A percentile compares a stretch with the other conserved stretches of the same genome.
Evolutionary conservation across 2,329 filamentous ascomycete species (phyloP).

Genomic region (Sclerotinia sclerotiorum): DNA sequence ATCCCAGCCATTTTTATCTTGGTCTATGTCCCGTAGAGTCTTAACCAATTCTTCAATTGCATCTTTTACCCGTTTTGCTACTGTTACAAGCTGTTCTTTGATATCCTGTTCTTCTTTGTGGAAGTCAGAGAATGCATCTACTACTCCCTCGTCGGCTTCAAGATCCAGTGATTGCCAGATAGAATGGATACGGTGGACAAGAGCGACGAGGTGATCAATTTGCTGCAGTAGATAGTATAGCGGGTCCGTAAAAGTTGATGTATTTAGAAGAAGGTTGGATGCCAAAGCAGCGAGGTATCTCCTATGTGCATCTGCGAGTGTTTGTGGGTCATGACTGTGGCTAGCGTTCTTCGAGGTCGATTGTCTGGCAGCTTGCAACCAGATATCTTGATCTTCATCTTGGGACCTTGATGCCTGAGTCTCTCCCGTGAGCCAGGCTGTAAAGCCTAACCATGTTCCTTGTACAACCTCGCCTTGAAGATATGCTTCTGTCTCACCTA

Average conservation of each 20-base stretch:
- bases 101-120: slow-evolving; percentile 71
- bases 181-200: slow-evolving; percentile 71
- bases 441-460: slow-evolving; percentile 77
- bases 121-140: slow-evolving; percentile 72
- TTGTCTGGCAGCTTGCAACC: slow-evolving; percentile 41
- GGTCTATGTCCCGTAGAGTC: slow-evolving; percentile 57
- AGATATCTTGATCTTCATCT: slow-evolving; percentile 45
- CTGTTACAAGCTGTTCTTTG: slow-evolving; percentile 60
- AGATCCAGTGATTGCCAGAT: slow-evolving; percentile 79
- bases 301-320: slow-evolving; percentile 75
- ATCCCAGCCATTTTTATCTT: slow-evolving; percentile 39
- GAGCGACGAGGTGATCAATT: slow-evolving; percentile 78
- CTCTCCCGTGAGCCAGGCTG: slow-evolving; percentile 62
- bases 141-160: slow-evolving; percentile 77
- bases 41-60: slow-evolving; percentile 63
- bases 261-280: slow-evolving; percentile 65
- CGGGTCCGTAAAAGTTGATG: slow-evolving; percentile 60
- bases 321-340: slow-evolving; percentile 73
- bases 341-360: slow-evolving; percentile 31
- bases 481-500: slow-evolving; percentile 84
- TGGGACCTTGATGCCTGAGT: slow-evolving; percentile 23
- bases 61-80: slow-evolving; percentile 63
- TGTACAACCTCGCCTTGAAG: slow-evolving; percentile 87
- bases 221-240: slow-evolving; percentile 68
- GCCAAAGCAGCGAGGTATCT: slow-evolving; percentile 70